Conservation (phyloP, 2,329 filamentous ascomycete species). For the Iodosphaeria phyllophila region DNA sequence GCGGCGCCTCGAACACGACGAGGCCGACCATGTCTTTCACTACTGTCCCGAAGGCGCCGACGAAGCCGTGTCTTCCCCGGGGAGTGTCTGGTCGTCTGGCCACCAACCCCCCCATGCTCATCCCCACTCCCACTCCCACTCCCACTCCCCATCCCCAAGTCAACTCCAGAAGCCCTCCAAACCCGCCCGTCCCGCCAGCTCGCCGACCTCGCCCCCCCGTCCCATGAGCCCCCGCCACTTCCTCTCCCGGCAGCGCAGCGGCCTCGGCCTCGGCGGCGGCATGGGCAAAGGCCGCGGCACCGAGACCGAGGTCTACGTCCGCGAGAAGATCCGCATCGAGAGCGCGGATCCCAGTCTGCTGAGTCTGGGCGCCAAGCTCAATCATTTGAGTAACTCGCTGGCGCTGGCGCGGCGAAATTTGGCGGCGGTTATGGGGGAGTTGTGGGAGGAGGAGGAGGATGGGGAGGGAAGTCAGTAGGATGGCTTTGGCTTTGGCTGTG, state of each 20-base stretch:
- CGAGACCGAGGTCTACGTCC: slow-evolving; percentile 55
- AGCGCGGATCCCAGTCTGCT: slow-evolving; percentile 77
- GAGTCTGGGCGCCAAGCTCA: slow-evolving; percentile 66
- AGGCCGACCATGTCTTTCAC: slow-evolving; percentile 58
- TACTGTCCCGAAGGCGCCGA: slow-evolving; percentile 24
- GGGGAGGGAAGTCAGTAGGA: too few relatives aligned
- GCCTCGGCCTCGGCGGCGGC: slow-evolving; percentile 2
- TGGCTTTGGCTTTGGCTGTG: too few relatives aligned
- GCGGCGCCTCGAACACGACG: slow-evolving; percentile 53
- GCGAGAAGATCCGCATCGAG: slow-evolving; percentile 78
- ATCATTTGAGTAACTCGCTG: slow-evolving; percentile 57
- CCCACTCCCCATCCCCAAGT: slow-evolving; percentile 1
- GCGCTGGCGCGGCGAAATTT: slow-evolving; percentile 52
- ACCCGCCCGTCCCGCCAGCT: too few relatives aligned
- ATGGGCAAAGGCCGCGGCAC: slow-evolving; percentile 2
- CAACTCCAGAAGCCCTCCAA: slow-evolving; percentile 3
- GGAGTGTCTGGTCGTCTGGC: too few relatives aligned
- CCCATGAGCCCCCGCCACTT: too few relatives aligned
- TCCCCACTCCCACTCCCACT: slow-evolving; percentile 3
- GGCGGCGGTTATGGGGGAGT: slow-evolving; percentile 57
- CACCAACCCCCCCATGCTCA: too few relatives aligned
- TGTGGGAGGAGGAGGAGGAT: slow-evolving; percentile 15
- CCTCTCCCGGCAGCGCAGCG: slow-evolving; percentile 2
- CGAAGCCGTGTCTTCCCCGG: slow-evolving; percentile 4
- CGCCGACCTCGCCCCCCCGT: too few relatives aligned